Conservation (phyloP, 2,329 filamentous ascomycete species). For the Leptographium radiaticola region DNA sequence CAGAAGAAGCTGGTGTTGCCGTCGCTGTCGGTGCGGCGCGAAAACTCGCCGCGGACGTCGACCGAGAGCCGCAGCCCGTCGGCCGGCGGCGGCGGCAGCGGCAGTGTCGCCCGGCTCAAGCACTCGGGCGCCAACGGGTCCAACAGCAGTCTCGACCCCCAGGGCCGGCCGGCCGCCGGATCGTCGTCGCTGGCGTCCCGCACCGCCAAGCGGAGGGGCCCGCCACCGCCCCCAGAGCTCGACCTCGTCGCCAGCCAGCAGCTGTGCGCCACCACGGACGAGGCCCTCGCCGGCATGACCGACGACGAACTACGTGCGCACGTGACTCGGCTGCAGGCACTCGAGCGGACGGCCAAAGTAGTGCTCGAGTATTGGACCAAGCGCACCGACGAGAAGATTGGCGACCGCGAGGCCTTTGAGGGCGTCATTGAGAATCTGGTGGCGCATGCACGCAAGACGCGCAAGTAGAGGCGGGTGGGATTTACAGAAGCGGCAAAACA, state of each 20-base stretch:
- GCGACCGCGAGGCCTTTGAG: slow-evolving; percentile 87
- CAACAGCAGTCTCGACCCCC: slow-evolving; percentile 45
- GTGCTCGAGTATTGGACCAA: slow-evolving; percentile 83
- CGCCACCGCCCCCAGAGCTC: slow-evolving; percentile 58
- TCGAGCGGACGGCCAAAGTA: slow-evolving; percentile 60
- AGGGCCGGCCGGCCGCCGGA: slow-evolving; percentile 33
- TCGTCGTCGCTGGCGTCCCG: slow-evolving; percentile 11
- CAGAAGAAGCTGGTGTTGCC: slow-evolving; percentile 95
- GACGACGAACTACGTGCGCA: slow-evolving; percentile 64
- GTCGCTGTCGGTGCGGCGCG: slow-evolving; percentile 45
- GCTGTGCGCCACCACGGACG: slow-evolving; percentile 71
- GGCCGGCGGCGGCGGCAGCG: slow-evolving; percentile 17
- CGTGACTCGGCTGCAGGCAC: slow-evolving; percentile 51
- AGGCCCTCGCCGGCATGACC: slow-evolving; percentile 68
- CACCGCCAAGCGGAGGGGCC: slow-evolving; percentile 34
- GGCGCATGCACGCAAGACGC: slow-evolving; percentile 74
- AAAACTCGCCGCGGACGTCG: slow-evolving; percentile 38
- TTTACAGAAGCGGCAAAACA: too few relatives aligned
- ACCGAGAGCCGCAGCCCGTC: slow-evolving; percentile 33
- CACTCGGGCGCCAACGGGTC: slow-evolving; percentile 39
- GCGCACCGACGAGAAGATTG: slow-evolving; percentile 71
- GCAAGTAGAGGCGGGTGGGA: slow-evolving; percentile 39
- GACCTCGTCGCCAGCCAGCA: slow-evolving; percentile 69
- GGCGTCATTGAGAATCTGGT: slow-evolving; percentile 95
- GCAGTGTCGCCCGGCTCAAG: slow-evolving; percentile 15